Evolutionary conservation across 371 early-diverging fungal species (phyloP).

Genomic region (Blakeslea trispora): DNA sequence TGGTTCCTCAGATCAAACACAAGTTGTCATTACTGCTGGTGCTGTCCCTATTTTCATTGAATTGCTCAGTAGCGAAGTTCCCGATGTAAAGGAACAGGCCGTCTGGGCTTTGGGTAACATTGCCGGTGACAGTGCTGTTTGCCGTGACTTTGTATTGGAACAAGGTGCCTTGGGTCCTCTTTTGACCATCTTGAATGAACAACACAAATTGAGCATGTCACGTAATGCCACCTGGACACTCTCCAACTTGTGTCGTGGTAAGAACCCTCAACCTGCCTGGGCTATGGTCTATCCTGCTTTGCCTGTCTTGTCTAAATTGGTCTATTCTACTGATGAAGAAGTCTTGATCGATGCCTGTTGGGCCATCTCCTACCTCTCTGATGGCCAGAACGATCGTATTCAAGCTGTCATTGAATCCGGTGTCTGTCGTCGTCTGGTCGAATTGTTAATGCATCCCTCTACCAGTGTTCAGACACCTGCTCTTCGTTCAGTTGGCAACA

Average conservation of each 20-base stretch:
- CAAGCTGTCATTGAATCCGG: constrained; percentile 97
- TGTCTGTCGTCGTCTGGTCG: constrained; percentile 91
- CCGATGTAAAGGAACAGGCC: constrained; percentile 98
- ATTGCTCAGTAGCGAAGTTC: constrained; percentile 82
- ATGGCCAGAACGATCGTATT: constrained; percentile 94
- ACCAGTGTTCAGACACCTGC: constrained; percentile 96
- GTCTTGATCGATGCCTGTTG: constrained; percentile 99
- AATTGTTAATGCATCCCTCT: constrained; percentile 86
- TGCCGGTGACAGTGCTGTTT: constrained; percentile 97
- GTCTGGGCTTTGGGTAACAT: constrained; percentile 99
- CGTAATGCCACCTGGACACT: constrained; percentile 99
- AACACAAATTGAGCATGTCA: constrained; percentile 90
- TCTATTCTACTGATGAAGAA: constrained; percentile 92
- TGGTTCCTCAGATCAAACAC: constrained; percentile 96
- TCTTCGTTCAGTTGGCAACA: constrained; percentile 98
- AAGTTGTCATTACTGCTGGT: constrained; percentile 90
- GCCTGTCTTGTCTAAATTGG: constrained; percentile 86
- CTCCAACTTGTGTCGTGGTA: constrained; percentile 99
- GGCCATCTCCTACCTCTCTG: constrained; percentile 99
- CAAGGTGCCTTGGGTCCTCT: constrained; percentile 86
- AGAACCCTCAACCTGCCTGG: constrained; percentile 97
- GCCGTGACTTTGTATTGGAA: constrained; percentile 93
- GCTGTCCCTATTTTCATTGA: constrained; percentile 95
- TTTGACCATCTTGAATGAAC: constrained; percentile 81
- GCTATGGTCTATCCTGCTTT: constrained; percentile 78